Conservation (phyloP, 441 rosid genomes). For the Erysimum cheiri region DNA sequence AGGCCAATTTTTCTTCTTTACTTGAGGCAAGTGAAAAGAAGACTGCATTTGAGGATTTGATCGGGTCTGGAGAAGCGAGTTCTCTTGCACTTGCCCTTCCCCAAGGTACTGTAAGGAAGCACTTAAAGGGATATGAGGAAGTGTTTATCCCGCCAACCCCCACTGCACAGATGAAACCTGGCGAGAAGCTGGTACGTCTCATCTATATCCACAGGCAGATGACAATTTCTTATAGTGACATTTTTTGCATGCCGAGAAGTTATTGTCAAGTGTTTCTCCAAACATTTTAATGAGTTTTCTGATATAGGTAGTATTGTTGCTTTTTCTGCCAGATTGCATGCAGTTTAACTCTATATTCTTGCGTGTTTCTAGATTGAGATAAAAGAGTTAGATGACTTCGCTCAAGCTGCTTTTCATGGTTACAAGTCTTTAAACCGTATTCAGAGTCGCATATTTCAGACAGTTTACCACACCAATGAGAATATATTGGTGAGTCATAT, state of each 20-base stretch:
- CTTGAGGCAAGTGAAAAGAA: conserved; percentile 90
- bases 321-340: conserved; percentile 30
- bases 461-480: conserved; percentile 91
- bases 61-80: conserved; percentile 72
- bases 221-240: not conserved
- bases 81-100: conserved; percentile 80
- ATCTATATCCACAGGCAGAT: conserved; percentile 30
- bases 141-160: conserved; percentile 90
- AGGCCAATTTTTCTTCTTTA: conserved; percentile 83
- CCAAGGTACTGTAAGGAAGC: conserved; percentile 88
- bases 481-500: conserved; percentile 80
- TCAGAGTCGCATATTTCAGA: conserved; percentile 90
- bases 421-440: conserved; percentile 93
- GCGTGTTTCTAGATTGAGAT: conserved; percentile 79
- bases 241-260: conserved; percentile 18
- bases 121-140: conserved; percentile 91
- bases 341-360: conserved; percentile 27
- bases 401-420: conserved; percentile 97
- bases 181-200: conserved; percentile 87
- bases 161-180: conserved; percentile 88
- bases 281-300: not conserved
- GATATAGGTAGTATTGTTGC: conserved; percentile 11
- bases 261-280: conserved; percentile 27
- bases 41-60: conserved; percentile 66
- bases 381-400: conserved; percentile 89